Percentiles rank a stretch among this genome's conserved stretches.
Evolutionary conservation across 176 grass and related monocot genomes (phyloP).

Genomic region (Hordeum marinum): DNA sequence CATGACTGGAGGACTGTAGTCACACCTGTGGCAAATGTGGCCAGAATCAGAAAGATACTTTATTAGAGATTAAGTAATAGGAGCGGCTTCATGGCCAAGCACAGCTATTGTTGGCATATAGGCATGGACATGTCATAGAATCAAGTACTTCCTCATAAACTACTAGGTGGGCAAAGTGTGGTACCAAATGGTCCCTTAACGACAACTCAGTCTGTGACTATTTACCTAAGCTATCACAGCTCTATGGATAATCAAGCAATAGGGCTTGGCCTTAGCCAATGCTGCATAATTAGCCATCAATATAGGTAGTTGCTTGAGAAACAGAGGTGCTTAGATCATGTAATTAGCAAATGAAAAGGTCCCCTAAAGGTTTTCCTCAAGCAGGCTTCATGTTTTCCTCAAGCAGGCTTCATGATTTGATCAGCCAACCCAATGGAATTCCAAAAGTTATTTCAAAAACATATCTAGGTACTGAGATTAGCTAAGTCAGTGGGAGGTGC

Average conservation of each 20-base stretch:
- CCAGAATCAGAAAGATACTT: background rate
- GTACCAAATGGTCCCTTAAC: background rate
- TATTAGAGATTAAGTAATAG: background rate
- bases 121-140: background rate
- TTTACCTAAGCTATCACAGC: background rate
- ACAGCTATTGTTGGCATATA: background rate
- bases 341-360: background rate
- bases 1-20: background rate
- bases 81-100: background rate
- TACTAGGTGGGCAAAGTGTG: background rate
- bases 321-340: background rate
- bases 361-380: background rate
- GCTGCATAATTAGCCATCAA: background rate
- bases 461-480: background rate
- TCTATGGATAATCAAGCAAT: background rate
- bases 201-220: background rate
- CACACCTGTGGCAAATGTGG: background rate
- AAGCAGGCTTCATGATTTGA: background rate
- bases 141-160: background rate
- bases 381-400: background rate
- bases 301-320: background rate
- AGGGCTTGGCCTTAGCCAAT: background rate
- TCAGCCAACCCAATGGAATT: background rate
- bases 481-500: background rate
- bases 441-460: background rate